These are phyloP conservation scores for Schwanniomyces polymorphus DNA, from an alignment of 805 yeast species.

Conservation along the genomic window DNA sequence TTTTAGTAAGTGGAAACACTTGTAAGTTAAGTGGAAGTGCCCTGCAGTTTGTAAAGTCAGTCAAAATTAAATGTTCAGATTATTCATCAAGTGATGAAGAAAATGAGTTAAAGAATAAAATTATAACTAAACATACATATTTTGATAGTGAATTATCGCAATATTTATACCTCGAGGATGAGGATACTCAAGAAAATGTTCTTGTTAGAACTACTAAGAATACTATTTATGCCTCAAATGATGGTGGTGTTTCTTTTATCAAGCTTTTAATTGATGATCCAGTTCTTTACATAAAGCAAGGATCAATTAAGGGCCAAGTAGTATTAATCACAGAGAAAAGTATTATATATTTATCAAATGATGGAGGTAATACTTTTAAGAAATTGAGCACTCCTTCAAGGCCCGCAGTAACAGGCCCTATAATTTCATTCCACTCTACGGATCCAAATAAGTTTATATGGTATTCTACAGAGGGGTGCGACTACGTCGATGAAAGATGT, in stretches of 20 bases:
- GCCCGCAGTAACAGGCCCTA: constrained; percentile 35
- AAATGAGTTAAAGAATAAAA: constrained; percentile 15
- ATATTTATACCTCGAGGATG: constrained; percentile 58
- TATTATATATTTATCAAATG: constrained; percentile 56
- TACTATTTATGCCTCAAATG: constrained; percentile 58
- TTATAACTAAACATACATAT: constrained; percentile 38
- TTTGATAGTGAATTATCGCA: constrained; percentile 55
- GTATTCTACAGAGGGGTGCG: constrained; percentile 63
- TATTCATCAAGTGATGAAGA: constrained; percentile 10
- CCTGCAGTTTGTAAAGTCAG: constrained; percentile 23
- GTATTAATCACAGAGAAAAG: constrained; percentile 51
- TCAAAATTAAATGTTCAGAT: constrained; percentile 38
- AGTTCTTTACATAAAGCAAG: constrained; percentile 41
- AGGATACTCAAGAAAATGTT: constrained; percentile 40
- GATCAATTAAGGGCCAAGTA: constrained; percentile 58
- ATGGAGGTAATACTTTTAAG: constrained; percentile 64
- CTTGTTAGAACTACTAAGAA: constrained; percentile 56
- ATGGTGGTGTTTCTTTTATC: constrained; percentile 46
- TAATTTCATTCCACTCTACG: constrained; percentile 62
- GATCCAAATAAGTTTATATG: constrained; percentile 63
- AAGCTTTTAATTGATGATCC: constrained; percentile 30
- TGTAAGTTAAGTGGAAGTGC: constrained; percentile 35
- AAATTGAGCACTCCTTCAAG: constrained; percentile 51
- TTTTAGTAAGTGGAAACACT: constrained; percentile 42
- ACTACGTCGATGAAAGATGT: constrained; percentile 38